A percentile compares a stretch with the other conserved stretches of the same genome.
These are phyloP conservation scores for Dunaliella salina DNA, from an alignment of 163 green algal species.

Conservation along the genomic window DNA sequence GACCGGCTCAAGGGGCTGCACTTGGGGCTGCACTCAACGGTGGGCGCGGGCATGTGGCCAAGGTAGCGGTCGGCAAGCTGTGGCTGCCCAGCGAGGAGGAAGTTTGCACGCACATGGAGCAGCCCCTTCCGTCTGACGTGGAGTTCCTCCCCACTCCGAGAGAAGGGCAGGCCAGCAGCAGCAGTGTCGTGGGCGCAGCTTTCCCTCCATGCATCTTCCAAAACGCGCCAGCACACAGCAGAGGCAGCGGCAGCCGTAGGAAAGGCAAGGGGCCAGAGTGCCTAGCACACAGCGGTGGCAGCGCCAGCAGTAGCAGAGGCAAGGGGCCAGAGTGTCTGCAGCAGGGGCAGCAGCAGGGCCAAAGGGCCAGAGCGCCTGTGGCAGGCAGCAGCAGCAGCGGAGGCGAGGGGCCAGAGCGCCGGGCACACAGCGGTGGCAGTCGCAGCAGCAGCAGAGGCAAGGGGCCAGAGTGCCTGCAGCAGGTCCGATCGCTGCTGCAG, in stretches of 20 bases:
- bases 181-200: too few species aligned
- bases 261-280: too few species aligned
- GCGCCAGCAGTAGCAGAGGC: background rate
- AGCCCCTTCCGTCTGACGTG: background rate
- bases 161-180: background rate
- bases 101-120: background rate
- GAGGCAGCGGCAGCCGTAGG: too few species aligned
- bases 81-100: background rate
- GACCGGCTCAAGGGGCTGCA: background rate
- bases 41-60: background rate
- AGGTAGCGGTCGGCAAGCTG: background rate
- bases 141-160: background rate
- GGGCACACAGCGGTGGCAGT: background rate
- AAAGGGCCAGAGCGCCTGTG: too few species aligned
- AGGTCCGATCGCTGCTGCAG: background rate
- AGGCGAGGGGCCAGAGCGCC: too few species aligned
- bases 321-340: background rate
- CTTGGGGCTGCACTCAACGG: background rate
- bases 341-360: too few species aligned
- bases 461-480: background rate
- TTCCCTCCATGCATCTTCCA: too few species aligned
- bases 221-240: too few species aligned
- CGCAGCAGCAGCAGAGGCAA: background rate
- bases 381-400: too few species aligned
- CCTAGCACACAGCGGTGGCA: background rate